Conservation (phyloP, 2,329 filamentous ascomycete species). For the Aspergillus niger region DNA sequence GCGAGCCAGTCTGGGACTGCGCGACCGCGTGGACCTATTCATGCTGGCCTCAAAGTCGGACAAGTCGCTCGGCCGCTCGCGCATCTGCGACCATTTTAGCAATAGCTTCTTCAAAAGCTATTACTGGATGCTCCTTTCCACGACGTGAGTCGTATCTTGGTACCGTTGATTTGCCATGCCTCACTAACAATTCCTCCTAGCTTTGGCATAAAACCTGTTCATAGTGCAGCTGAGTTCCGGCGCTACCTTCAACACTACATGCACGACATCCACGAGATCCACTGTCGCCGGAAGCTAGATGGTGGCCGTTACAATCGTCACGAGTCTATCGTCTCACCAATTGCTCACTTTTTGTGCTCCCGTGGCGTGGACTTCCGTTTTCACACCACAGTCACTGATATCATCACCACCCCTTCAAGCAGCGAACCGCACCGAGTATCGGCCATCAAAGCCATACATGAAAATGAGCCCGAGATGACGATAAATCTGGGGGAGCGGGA, state of each 20-base stretch:
- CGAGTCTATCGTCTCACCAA: conserved; percentile 28
- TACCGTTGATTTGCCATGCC: background rate
- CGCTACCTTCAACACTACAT: conserved; percentile 27
- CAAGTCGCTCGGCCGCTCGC: conserved; percentile 19
- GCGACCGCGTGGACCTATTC: conserved; percentile 24
- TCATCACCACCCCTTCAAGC: conserved; percentile 18
- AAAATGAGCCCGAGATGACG: conserved; percentile 20
- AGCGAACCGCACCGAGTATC: conserved; percentile 24
- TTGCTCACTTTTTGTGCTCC: conserved; percentile 26
- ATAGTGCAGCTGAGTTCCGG: conserved; percentile 33
- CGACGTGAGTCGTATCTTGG: conserved; percentile 17
- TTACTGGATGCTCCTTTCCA: conserved; percentile 31
- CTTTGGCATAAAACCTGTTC: conserved; percentile 32
- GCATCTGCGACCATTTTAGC: conserved; percentile 20
- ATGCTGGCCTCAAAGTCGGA: conserved; percentile 19
- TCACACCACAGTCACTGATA: conserved; percentile 28
- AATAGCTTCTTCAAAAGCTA: conserved; percentile 27
- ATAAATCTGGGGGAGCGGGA: conserved; percentile 34
- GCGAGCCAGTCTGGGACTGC: conserved; percentile 15
- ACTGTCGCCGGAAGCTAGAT: conserved; percentile 22
- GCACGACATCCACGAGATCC: conserved; percentile 24
- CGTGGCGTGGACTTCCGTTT: conserved; percentile 32
- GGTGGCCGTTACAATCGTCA: conserved; percentile 27
- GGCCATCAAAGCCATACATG: conserved; percentile 24
- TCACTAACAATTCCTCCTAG: conserved; percentile 9